These are phyloP conservation scores for Suillus subaureus DNA, from an alignment of 768 basidiomycete genomes.

Conservation along the genomic window DNA sequence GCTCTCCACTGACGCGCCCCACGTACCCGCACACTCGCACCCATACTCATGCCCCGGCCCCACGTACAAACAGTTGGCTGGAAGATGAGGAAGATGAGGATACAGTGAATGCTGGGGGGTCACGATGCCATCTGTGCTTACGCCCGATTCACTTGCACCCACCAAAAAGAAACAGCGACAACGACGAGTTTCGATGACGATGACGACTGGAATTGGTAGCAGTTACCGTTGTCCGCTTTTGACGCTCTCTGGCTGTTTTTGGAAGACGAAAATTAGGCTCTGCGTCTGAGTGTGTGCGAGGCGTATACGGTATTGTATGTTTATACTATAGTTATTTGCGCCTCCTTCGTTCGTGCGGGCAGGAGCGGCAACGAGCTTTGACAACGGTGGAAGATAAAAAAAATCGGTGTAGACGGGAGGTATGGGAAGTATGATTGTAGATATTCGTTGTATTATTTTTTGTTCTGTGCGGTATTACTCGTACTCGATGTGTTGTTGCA, in stretches of 20 bases:
- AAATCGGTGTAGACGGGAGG: background rate
- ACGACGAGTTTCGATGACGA: constrained; percentile 36
- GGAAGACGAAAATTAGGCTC: background rate
- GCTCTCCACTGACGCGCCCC: constrained; percentile 22
- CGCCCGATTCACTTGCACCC: constrained; percentile 3
- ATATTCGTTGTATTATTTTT: background rate
- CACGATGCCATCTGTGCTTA: constrained; percentile 34
- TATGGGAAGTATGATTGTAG: background rate
- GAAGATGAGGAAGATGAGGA: constrained; percentile 43
- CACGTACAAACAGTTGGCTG: constrained; percentile 31
- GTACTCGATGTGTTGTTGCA: background rate
- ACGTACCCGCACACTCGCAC: constrained; percentile 16
- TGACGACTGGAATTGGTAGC: constrained; percentile 66
- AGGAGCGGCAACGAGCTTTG: background rate
- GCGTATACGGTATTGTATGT: background rate
- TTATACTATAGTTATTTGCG: background rate
- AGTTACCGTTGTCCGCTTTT: background rate
- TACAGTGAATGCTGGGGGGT: constrained; percentile 20
- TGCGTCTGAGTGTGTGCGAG: background rate
- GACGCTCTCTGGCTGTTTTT: background rate
- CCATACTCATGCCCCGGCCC: constrained; percentile 10
- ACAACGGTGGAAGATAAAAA: background rate
- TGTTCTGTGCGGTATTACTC: background rate
- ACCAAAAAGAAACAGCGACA: constrained; percentile 1
- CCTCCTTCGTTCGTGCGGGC: background rate